Percentiles rank a stretch among this genome's conserved stretches.
These are phyloP conservation scores for Punica granatum DNA, from an alignment of 345 rosid species.

Conservation along the genomic window DNA sequence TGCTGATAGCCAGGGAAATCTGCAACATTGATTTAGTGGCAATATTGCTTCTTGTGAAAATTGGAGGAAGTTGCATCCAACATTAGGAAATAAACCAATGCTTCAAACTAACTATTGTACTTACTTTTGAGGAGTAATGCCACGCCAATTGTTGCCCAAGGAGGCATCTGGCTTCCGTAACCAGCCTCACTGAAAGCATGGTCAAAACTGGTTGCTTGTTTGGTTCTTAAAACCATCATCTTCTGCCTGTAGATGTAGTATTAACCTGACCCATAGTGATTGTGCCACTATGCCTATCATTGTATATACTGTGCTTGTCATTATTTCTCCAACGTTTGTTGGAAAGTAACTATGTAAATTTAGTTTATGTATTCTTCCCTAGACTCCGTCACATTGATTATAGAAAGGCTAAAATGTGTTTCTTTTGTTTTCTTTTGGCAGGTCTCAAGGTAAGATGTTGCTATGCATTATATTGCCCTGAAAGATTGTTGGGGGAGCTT, in stretches of 20 bases:
- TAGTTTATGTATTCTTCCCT: neutral
- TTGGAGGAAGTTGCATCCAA: neutral
- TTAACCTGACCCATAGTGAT: neutral
- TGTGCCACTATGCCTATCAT: neutral
- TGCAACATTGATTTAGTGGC: neutral
- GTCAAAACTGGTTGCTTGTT: neutral
- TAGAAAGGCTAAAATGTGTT: slow-evolving; percentile 9
- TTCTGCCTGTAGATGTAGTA: neutral
- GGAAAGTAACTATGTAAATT: too few species aligned
- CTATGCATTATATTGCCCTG: slow-evolving; percentile 18
- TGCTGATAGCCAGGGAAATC: neutral
- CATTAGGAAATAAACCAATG: neutral
- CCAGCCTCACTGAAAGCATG: neutral
- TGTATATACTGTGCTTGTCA: neutral
- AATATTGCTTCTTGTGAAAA: neutral
- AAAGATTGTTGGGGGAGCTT: slow-evolving; percentile 11
- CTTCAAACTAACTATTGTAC: neutral
- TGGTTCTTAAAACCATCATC: neutral
- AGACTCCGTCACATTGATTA: neutral
- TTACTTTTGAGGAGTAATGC: slow-evolving; percentile 1
- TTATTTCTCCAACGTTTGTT: neutral
- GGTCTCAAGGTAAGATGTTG: slow-evolving; percentile 77
- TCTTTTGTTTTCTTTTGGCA: slow-evolving; percentile 38
- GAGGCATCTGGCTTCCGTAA: neutral
- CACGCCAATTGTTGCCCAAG: neutral